These are phyloP conservation scores for Tephrocybe rancida DNA, from an alignment of 768 basidiomycete genomes.

Conservation along the genomic window DNA sequence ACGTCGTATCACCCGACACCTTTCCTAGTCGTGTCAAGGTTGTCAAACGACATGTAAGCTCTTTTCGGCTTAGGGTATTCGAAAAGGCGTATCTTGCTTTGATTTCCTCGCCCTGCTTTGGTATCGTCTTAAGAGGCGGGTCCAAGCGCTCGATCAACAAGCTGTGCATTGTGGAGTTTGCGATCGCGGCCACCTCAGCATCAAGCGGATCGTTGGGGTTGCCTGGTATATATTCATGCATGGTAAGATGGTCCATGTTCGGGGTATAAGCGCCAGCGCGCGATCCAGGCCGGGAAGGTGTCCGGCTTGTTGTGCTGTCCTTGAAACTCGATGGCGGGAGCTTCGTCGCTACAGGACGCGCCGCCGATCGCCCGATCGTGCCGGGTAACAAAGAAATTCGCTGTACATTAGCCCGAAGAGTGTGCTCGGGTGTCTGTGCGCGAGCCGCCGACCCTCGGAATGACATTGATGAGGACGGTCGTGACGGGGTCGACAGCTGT, in stretches of 20 bases:
- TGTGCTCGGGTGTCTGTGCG: slow-evolving; percentile 72
- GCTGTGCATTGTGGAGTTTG: slow-evolving; percentile 78
- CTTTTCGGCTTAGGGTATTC: slow-evolving; percentile 70
- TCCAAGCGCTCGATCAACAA: slow-evolving; percentile 81
- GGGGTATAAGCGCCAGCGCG: slow-evolving; percentile 70
- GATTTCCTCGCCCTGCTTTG: slow-evolving; percentile 77
- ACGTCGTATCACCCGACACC: slow-evolving; percentile 46
- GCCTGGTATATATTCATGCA: slow-evolving; percentile 64
- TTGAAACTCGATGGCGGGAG: slow-evolving; percentile 79
- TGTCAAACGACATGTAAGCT: slow-evolving; percentile 79
- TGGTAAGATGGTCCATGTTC: slow-evolving; percentile 48
- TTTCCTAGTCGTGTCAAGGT: slow-evolving; percentile 67
- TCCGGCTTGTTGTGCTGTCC: slow-evolving; percentile 55
- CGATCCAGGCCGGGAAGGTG: slow-evolving; percentile 67
- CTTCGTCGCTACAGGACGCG: slow-evolving; percentile 40
- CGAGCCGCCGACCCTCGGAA: slow-evolving; percentile 47
- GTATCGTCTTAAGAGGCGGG: slow-evolving; percentile 64
- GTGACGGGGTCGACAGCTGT: slow-evolving; percentile 67
- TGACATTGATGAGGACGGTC: slow-evolving; percentile 75
- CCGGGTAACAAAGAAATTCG: slow-evolving; percentile 58
- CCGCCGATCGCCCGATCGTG: slow-evolving; percentile 37
- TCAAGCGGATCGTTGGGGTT: slow-evolving; percentile 83
- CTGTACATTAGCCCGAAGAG: slow-evolving; percentile 59
- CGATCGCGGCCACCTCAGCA: slow-evolving; percentile 71
- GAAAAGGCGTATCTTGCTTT: slow-evolving; percentile 85